Conservation (phyloP, 805 yeast species). For the Yarrowia osloensis region DNA sequence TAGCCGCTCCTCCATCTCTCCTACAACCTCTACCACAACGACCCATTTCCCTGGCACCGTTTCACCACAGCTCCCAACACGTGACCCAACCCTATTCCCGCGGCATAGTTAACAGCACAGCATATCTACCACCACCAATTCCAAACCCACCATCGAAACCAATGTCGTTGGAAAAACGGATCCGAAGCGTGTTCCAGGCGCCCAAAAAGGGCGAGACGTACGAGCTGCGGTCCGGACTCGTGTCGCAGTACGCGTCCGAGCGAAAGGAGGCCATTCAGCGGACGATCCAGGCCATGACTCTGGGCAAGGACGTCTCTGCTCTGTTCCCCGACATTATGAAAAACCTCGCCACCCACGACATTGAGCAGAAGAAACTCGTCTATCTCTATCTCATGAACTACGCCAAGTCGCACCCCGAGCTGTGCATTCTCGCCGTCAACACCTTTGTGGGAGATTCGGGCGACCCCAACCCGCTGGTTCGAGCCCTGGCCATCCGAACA, state of each 20-base stretch:
- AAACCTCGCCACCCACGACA: conserved; percentile 93
- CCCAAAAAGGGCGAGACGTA: conserved; percentile 73
- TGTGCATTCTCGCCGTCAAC: conserved; percentile 93
- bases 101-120: conserved; percentile 15
- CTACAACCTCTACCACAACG: too few species aligned
- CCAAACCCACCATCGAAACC: background rate
- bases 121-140: background rate
- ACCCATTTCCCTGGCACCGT: too few species aligned
- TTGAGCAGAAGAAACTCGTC: conserved; percentile 95
- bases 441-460: conserved; percentile 94
- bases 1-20: background rate
- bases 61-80: conserved; percentile 3
- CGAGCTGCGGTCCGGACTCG: conserved; percentile 86
- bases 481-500: conserved; percentile 95
- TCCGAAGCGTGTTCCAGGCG: conserved; percentile 58
- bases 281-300: conserved; percentile 97
- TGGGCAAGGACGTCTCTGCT: conserved; percentile 93
- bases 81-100: conserved; percentile 2
- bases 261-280: conserved; percentile 95
- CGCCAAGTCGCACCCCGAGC: conserved; percentile 94
- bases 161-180: conserved; percentile 37
- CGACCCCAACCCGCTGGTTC: conserved; percentile 92
- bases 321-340: conserved; percentile 94
- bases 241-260: conserved; percentile 91
- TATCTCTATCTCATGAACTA: conserved; percentile 94